phyloP scores from a whole-genome alignment of 2,329 filamentous ascomycete genomes.

The Kalaharituber pfeilii region DNA sequence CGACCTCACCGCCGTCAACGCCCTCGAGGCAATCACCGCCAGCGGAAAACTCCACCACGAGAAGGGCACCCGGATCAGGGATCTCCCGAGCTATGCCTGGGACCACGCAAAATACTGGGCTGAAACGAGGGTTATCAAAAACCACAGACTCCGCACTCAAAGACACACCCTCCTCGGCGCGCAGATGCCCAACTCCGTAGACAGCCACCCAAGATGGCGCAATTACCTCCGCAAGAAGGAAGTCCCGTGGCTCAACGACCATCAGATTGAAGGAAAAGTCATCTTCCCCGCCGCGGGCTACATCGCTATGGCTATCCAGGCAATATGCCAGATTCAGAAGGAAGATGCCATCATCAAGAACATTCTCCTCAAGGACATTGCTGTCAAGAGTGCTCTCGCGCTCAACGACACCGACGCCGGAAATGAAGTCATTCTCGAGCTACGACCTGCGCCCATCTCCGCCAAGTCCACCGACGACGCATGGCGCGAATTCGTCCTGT shows the following conservation, averaged over 20 bases:
- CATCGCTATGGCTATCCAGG: constrained; percentile 26
- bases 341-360: too few relatives aligned
- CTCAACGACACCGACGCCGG: neutral
- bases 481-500: constrained; percentile 14
- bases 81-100: constrained; percentile 39
- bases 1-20: constrained; percentile 18
- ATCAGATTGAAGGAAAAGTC: constrained; percentile 11
- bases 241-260: constrained; percentile 28
- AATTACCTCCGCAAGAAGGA: too few relatives aligned
- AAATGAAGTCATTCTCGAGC: too few relatives aligned
- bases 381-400: neutral
- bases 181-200: too few relatives aligned
- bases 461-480: too few relatives aligned
- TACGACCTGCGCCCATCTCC: too few relatives aligned
- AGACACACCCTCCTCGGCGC: too few relatives aligned
- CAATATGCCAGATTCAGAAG: constrained; percentile 11
- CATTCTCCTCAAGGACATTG: too few relatives aligned
- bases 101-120: constrained; percentile 39
- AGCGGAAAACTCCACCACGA: neutral
- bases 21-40: neutral
- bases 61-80: constrained; percentile 25
- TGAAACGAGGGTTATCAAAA: too few relatives aligned
- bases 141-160: too few relatives aligned
- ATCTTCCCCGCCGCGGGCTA: constrained; percentile 27
- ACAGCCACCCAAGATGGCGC: too few relatives aligned